Evolutionary conservation across 2,329 filamentous ascomycete genomes (phyloP).

Genomic region (Drechslerella dactyloides): DNA sequence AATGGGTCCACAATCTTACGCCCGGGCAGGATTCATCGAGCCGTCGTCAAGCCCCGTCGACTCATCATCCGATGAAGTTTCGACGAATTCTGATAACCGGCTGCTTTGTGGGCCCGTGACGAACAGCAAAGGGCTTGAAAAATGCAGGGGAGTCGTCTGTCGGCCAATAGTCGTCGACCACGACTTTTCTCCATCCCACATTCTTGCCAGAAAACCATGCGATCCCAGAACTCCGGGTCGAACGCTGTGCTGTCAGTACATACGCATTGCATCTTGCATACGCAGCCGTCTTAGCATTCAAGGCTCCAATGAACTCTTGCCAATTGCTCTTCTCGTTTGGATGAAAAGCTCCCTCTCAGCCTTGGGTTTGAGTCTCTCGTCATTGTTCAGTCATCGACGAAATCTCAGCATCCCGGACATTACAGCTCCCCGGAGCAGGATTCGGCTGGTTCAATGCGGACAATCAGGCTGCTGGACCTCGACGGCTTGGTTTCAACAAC

Average conservation of each 20-base stretch:
- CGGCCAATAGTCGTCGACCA: conserved; percentile 48
- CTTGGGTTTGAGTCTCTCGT: conserved; percentile 28
- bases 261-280: conserved; percentile 50
- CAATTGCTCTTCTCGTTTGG: conserved; percentile 32
- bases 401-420: background rate
- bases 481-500: conserved; percentile 25
- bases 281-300: conserved; percentile 10
- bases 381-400: conserved; percentile 50
- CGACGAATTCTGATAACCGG: conserved; percentile 9
- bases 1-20: background rate
- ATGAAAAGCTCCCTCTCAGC: conserved; percentile 7
- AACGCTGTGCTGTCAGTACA: conserved; percentile 51
- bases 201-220: conserved; percentile 24
- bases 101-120: conserved; percentile 10
- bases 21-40: background rate
- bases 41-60: background rate
- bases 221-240: conserved; percentile 46
- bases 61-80: conserved; percentile 6
- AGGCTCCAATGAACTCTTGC: conserved; percentile 13
- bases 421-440: conserved; percentile 19
- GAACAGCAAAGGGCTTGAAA: conserved; percentile 10
- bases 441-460: background rate
- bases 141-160: conserved; percentile 44
- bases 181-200: conserved; percentile 45
- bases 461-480: conserved; percentile 1